These are phyloP conservation scores for Camillea tinctor DNA, from an alignment of 2,329 filamentous ascomycete genomes.

Conservation along the genomic window DNA sequence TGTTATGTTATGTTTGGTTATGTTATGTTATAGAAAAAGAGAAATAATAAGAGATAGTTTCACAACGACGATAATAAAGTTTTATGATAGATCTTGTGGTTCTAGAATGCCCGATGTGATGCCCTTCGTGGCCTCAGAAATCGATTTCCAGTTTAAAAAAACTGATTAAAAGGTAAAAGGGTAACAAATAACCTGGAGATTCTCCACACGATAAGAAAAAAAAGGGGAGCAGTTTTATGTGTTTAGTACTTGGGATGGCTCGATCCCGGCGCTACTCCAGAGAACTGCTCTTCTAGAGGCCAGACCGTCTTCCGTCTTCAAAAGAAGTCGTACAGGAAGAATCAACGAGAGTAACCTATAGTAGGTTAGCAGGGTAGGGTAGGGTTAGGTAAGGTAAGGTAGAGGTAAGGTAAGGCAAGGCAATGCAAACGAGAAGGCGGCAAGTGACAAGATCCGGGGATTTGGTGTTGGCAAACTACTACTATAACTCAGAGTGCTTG, in stretches of 20 bases:
- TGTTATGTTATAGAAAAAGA: not conserved
- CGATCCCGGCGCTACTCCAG: slow-evolving; percentile 7
- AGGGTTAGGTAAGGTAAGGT: slow-evolving; percentile 6
- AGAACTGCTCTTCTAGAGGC: slow-evolving; percentile 6
- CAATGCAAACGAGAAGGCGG: slow-evolving; percentile 8
- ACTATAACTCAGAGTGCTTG: slow-evolving; percentile 8
- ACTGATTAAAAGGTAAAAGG: slow-evolving; percentile 20
- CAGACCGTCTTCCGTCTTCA: slow-evolving; percentile 1
- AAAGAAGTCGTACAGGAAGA: slow-evolving; percentile 8
- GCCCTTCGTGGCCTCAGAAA: slow-evolving; percentile 21
- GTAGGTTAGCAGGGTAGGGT: too few species aligned
- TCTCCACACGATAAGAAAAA: slow-evolving; percentile 12
- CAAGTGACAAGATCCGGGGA: slow-evolving; percentile 12
- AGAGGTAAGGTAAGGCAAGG: slow-evolving; percentile 7
- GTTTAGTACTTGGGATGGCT: slow-evolving; percentile 4
- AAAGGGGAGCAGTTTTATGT: slow-evolving; percentile 10
- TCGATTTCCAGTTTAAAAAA: slow-evolving; percentile 11
- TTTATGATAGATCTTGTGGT: slow-evolving; percentile 8
- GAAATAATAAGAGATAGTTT: slow-evolving; percentile 3
- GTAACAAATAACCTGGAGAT: slow-evolving; percentile 15
- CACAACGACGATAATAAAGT: not conserved
- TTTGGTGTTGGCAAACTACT: slow-evolving; percentile 18
- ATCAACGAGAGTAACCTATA: slow-evolving; percentile 13
- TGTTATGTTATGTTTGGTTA: not conserved
- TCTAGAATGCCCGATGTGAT: slow-evolving; percentile 25